Percentiles rank a stretch among this genome's conserved stretches.
These are phyloP conservation scores for Camellia sinensis DNA, from an alignment of 148 eudicot species.

Conservation along the genomic window DNA sequence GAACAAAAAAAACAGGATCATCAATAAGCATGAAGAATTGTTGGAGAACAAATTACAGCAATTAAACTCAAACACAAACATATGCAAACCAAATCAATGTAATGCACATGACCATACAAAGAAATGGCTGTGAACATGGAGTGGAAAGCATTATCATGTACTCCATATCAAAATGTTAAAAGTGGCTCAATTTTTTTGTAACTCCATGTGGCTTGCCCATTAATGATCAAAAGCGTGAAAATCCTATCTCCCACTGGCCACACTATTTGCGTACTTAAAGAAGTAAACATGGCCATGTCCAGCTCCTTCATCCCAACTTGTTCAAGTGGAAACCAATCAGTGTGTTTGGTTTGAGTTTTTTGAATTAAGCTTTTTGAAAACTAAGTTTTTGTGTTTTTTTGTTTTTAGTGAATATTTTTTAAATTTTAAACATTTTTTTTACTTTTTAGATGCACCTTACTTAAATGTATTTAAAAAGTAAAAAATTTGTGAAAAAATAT, in stretches of 20 bases:
- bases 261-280: not conserved
- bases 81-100: slow-evolving; percentile 9
- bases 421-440: no score
- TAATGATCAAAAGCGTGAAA: slow-evolving; percentile 4
- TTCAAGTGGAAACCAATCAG: not conserved
- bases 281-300: not conserved
- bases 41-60: not conserved
- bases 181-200: not conserved
- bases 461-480: no score
- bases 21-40: not conserved
- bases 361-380: no score
- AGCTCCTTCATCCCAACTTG: not conserved
- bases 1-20: not conserved
- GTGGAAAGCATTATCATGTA: not conserved
- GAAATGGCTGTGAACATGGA: not conserved
- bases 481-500: no score
- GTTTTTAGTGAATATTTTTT: no score
- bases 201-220: not conserved
- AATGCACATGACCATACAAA: not conserved
- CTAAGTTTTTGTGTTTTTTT: no score
- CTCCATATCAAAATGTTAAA: not conserved
- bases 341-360: no score
- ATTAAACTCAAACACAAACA: slow-evolving; percentile 8
- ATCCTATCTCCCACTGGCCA: not conserved
- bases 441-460: no score